Base-by-base conservation (phyloP, 176 grass and related monocot genomes). In the Alopecurus myosuroides region DNA sequence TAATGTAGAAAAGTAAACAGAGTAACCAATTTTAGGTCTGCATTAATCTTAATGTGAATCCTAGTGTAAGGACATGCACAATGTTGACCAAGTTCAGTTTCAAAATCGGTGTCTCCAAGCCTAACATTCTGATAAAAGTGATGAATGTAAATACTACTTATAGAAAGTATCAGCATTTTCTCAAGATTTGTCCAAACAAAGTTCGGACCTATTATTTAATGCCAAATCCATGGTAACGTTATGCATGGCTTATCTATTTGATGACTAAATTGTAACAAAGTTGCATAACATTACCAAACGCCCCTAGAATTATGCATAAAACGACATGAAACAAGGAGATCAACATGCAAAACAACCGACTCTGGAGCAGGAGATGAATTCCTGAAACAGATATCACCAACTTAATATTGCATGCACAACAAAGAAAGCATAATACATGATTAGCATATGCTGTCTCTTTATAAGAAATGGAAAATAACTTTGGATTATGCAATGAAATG, bases 331-430 rank as follows among this genome's bases (percentile, higher is more conserved):
- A n/a, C n/a, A n/a, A n/a, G n/a, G n/a, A n/a, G 94, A 85, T 99
- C 92, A 49, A 99, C 90, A 85, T 94, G 92, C 81, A 99, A 90
- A 84, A 99, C 94, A 80, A 91, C 90, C 3, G 97, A 94, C 82
- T 97, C 88, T 3, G 91, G 76, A 71, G 84, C 50, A 45, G 93
- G 96, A 70, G 97, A 97, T 36, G 85, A 48, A 89, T 99, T 99
- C 90, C 97, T 99, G 88, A 89, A 96, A 92, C 29, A 58, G 83
- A 37, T 11, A 71, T 53, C 51, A 70, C 41, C 17, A 67, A 57
- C 35, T 74, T 26, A 77, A 69, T n/a, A 74, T 63, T 51, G 44
- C 70, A 74, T 14, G 63, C 56, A 42, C n/a, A 49, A 58, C n/a
- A 12, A 12, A 34, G 3, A 58, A 4, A 73, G 31, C 25, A 84